These are phyloP conservation scores for Arabis alpina DNA, from an alignment of 345 rosid species.

Conservation along the genomic window DNA sequence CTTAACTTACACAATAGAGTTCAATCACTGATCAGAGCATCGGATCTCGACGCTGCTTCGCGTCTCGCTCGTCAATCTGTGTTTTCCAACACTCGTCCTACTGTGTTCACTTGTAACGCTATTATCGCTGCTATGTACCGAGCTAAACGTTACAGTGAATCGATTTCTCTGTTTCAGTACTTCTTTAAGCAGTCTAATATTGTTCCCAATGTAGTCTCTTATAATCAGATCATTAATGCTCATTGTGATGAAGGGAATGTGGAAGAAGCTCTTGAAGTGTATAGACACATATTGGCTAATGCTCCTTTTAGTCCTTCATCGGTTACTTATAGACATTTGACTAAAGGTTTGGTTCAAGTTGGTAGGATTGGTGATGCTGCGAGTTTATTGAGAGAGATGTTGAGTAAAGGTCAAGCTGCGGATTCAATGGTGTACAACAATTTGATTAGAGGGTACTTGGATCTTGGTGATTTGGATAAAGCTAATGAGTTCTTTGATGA, in stretches of 20 bases:
- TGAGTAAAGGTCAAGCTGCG: constrained; percentile 90
- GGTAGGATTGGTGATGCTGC: constrained; percentile 81
- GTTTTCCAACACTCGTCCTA: constrained; percentile 72
- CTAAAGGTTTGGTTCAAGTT: constrained; percentile 81
- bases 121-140: constrained; percentile 95
- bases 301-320: constrained; percentile 86
- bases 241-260: constrained; percentile 87
- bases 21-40: constrained; percentile 92
- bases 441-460: constrained; percentile 74
- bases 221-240: constrained; percentile 85
- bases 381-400: constrained; percentile 83
- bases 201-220: constrained; percentile 91
- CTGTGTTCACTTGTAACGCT: constrained; percentile 98
- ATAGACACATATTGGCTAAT: constrained; percentile 64
- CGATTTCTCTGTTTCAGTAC: constrained; percentile 72
- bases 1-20: constrained; percentile 94
- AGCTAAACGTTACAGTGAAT: constrained; percentile 75
- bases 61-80: constrained; percentile 77
- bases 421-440: constrained; percentile 88
- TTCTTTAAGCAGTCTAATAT: constrained; percentile 80
- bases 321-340: constrained; percentile 89
- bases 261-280: constrained; percentile 69
- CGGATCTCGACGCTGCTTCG: constrained; percentile 92
- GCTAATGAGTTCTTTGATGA: constrained; percentile 92
- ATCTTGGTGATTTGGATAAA: constrained; percentile 73